A percentile compares a stretch with the other conserved stretches of the same genome.
Conservation (phyloP, 306 rosid genomes). For the Vachellia pachyceras region DNA sequence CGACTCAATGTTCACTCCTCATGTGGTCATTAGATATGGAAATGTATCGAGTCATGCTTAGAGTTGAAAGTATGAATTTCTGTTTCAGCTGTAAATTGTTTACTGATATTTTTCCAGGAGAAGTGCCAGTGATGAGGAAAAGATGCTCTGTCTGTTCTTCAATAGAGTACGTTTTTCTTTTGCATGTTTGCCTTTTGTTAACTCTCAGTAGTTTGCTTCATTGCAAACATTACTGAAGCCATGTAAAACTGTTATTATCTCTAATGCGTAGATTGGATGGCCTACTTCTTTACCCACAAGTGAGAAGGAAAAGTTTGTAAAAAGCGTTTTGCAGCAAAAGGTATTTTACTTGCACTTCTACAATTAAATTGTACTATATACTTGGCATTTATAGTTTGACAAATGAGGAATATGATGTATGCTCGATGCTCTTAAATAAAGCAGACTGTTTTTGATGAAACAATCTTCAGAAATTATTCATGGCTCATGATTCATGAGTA, state of each 20-base stretch:
- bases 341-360: slow-evolving; percentile 45
- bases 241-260: slow-evolving; percentile 31
- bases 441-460: slow-evolving; percentile 13
- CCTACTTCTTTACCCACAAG: slow-evolving; percentile 90
- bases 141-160: slow-evolving; percentile 76
- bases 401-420: slow-evolving; percentile 18
- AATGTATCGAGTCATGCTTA: slow-evolving; percentile 17
- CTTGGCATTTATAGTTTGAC: slow-evolving; percentile 17
- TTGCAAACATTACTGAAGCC: slow-evolving; percentile 18
- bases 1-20: slow-evolving; percentile 5
- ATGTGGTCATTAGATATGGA: not conserved
- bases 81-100: slow-evolving; percentile 28
- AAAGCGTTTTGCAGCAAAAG: slow-evolving; percentile 79
- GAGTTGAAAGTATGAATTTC: not conserved
- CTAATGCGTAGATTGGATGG: slow-evolving; percentile 82
- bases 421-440: not conserved
- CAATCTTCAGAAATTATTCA: slow-evolving; percentile 17
- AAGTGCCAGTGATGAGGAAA: slow-evolving; percentile 82
- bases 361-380: slow-evolving; percentile 28
- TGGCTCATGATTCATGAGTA: not conserved
- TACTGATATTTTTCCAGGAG: slow-evolving; percentile 58
- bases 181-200: slow-evolving; percentile 31
- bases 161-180: slow-evolving; percentile 63
- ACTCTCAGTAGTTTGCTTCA: slow-evolving; percentile 22
- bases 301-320: slow-evolving; percentile 73